A percentile compares a stretch with the other conserved stretches of the same genome.
Conservation (phyloP, 352 stramenopile genomes). For the Pythium dissimile region DNA sequence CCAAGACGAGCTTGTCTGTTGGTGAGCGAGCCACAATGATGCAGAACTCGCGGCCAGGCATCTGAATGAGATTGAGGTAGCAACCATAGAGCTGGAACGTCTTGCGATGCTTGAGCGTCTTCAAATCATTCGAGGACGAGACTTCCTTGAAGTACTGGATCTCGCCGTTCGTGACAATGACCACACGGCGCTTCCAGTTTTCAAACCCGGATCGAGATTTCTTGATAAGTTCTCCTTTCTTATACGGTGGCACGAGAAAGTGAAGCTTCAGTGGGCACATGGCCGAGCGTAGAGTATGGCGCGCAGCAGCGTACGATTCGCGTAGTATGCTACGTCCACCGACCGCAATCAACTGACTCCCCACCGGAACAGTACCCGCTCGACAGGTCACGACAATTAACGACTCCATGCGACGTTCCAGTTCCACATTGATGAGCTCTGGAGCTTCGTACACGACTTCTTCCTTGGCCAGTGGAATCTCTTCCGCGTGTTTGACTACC, state of each 20-base stretch:
- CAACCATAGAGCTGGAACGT: conserved; percentile 82
- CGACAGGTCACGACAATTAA: conserved; percentile 62
- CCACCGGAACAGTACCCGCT: conserved; percentile 47
- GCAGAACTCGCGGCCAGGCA: conserved; percentile 66
- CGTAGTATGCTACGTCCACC: conserved; percentile 59
- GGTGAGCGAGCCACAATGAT: conserved; percentile 82
- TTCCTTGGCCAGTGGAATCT: conserved; percentile 70
- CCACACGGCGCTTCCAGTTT: conserved; percentile 83
- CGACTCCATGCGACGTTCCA: conserved; percentile 74
- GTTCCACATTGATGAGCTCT: conserved; percentile 64
- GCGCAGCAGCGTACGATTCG: conserved; percentile 52
- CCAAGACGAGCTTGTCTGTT: conserved; percentile 81
- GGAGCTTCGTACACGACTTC: conserved; percentile 53
- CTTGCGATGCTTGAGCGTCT: conserved; percentile 77
- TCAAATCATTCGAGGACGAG: conserved; percentile 22
- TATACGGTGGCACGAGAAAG: conserved; percentile 82
- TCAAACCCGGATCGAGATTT: conserved; percentile 83
- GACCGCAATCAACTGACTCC: conserved; percentile 72
- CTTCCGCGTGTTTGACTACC: conserved; percentile 72
- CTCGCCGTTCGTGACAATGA: conserved; percentile 76
- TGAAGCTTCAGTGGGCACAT: conserved; percentile 65
- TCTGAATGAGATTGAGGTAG: conserved; percentile 80
- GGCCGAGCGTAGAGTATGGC: conserved; percentile 44
- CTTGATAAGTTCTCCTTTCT: conserved; percentile 77
- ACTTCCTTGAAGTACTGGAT: conserved; percentile 85